A percentile compares a stretch with the other conserved stretches of the same genome.
Conservation (phyloP, 306 rosid species). For the Castanea mollissima region DNA sequence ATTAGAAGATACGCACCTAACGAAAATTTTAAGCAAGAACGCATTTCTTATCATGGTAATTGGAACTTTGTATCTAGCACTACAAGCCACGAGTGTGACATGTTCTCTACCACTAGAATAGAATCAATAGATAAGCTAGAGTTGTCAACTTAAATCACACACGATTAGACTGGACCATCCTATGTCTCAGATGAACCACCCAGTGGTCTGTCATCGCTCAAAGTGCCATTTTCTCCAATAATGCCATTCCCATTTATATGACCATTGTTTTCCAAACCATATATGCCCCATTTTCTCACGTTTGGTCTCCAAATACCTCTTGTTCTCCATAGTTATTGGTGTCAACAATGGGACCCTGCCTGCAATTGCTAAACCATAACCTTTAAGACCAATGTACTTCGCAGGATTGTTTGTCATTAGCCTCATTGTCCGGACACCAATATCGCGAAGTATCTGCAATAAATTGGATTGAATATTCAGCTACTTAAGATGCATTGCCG, state of each 20-base stretch:
- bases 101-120: not conserved
- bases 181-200: not conserved
- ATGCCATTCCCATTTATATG: constrained; percentile 5
- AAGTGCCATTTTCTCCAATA: not conserved
- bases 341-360: constrained; percentile 38
- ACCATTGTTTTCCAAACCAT: constrained; percentile 12
- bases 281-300: constrained; percentile 25
- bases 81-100: not conserved
- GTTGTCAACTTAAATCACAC: not conserved
- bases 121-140: not conserved
- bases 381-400: constrained; percentile 37
- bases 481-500: not conserved
- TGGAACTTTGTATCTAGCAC: not conserved
- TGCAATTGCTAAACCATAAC: constrained; percentile 40
- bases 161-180: not conserved
- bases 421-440: constrained; percentile 45
- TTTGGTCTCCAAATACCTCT: constrained; percentile 25
- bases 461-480: not conserved
- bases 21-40: not conserved
- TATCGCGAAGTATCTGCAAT: constrained; percentile 45
- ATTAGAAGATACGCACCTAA: not conserved
- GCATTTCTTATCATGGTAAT: not conserved
- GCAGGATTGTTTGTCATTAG: constrained; percentile 47
- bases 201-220: not conserved
- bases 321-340: constrained; percentile 26